These are phyloP conservation scores for Cryptococcus sp. DNA, from an alignment of 1,284 basidiomycete genomes.

Conservation along the genomic window DNA sequence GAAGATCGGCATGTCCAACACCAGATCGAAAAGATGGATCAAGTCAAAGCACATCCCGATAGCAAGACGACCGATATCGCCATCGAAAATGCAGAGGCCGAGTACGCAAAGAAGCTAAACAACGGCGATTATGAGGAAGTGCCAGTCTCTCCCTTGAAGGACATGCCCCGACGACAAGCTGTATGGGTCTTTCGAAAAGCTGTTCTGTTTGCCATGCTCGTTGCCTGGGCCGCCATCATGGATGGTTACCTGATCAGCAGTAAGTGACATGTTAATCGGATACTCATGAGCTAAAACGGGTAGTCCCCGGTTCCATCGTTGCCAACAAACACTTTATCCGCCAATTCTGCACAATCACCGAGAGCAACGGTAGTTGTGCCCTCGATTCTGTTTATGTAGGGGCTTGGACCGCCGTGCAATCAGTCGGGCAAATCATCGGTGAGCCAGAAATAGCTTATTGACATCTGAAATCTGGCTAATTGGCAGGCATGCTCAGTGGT, in stretches of 20 bases:
- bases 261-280: neutral
- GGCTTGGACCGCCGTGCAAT: slow-evolving; percentile 27
- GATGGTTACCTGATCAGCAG: slow-evolving; percentile 2
- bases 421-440: slow-evolving; percentile 23
- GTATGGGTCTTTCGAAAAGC: slow-evolving; percentile 3
- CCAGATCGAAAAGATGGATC: neutral
- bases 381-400: slow-evolving; percentile 19
- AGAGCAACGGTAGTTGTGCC: slow-evolving; percentile 2
- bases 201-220: slow-evolving; percentile 1
- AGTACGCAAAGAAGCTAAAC: neutral
- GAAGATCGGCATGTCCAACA: no score
- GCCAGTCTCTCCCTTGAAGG: slow-evolving; percentile 5
- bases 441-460: slow-evolving; percentile 7
- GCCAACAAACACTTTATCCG: slow-evolving; percentile 18
- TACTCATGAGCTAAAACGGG: neutral
- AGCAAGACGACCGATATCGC: neutral
- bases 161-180: slow-evolving; percentile 2
- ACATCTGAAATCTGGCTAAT: neutral
- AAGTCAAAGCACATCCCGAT: neutral
- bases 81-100: neutral
- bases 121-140: neutral
- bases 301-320: slow-evolving; percentile 14
- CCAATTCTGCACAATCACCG: slow-evolving; percentile 10
- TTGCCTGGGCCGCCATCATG: slow-evolving; percentile 6
- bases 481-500: slow-evolving; percentile 3